Base-by-base conservation (phyloP, 352 stramenopile species). In the Globisporangium cederbergense region DNA sequence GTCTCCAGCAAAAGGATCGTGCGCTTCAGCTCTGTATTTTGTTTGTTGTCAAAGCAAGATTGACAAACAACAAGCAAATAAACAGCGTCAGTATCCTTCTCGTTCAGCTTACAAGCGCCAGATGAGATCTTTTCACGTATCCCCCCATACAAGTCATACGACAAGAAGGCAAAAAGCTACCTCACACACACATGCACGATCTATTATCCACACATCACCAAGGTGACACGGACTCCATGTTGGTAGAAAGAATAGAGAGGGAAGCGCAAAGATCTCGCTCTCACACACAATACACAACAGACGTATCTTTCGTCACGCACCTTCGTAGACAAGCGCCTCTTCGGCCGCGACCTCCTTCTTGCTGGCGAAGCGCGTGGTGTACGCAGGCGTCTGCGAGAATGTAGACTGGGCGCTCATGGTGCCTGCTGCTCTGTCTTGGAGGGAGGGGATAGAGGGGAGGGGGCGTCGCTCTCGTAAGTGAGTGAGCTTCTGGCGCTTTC, bases 351-450 rank as follows among this genome's bases (percentile, higher is more conserved):
- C 59, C 46, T 89, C 79, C 58, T 87, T 89, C 9, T 63, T 45
- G 56, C 65, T 81, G 40, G 70, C 53, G 32, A 72, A 58, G 47
- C 62, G 70, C 65, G 66, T 68, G 9, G 67, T 73, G 69, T 90
- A 91, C 59, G 77, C 74, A 22, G 84, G 84, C 30, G 82, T 88
- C 71, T 93, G 78, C 57, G 82, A 88, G 71, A 93, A 91, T 46
- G 84, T 89, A 59, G 80, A 89, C 60, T 83, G 77, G 16, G 77
- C 73, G 65, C 84, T 93, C 84, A 91, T 91, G 36, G 47, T 60
- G 25, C 20, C 11, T 46, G 53, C 9, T 30, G 28, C 30, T 58
- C 18, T 45, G 22, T 34, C 20, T n/a, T 4, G 16, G 14, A 22
- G 47, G 47, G 47, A 22, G 47, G 47, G 47, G n/a, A 28, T 32